phyloP scores from a whole-genome alignment of 306 rosid species.

The Gynostemma pentaphyllum region DNA sequence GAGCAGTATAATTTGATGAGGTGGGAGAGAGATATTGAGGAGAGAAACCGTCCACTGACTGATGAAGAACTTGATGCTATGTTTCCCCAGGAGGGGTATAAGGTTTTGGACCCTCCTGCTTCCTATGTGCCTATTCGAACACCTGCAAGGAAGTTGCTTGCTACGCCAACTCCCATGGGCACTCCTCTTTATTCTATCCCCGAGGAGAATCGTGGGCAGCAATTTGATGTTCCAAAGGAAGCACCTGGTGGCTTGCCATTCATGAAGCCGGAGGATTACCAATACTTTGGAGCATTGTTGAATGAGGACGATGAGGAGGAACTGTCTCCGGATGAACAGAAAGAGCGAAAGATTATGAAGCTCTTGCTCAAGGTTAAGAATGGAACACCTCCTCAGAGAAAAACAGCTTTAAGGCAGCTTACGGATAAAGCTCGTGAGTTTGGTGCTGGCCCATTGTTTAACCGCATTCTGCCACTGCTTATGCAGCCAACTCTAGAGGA shows the following conservation, averaged over 20 bases:
- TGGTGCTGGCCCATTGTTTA: conserved; percentile 71
- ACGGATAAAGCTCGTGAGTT: conserved; percentile 71
- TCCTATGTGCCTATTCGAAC: conserved; percentile 60
- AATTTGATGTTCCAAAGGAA: conserved; percentile 70
- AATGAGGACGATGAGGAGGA: conserved; percentile 65
- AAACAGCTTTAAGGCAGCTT: conserved; percentile 64
- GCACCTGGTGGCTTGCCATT: conserved; percentile 60
- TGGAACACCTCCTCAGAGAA: conserved; percentile 68
- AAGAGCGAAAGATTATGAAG: conserved; percentile 74
- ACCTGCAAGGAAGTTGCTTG: conserved; percentile 62
- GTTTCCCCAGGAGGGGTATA: conserved; percentile 72
- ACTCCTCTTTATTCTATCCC: conserved; percentile 63
- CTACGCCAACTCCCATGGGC: conserved; percentile 58
- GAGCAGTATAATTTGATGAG: conserved; percentile 65
- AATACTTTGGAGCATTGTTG: conserved; percentile 59
- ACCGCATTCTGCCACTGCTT: conserved; percentile 60
- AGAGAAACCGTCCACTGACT: conserved; percentile 59
- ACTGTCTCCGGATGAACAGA: conserved; percentile 60
- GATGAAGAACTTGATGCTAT: conserved; percentile 68
- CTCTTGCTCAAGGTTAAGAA: conserved; percentile 69
- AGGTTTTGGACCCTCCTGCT: conserved; percentile 58
- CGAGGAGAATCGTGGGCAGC: conserved; percentile 72
- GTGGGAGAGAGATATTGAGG: conserved; percentile 80
- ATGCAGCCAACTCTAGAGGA: conserved; percentile 78
- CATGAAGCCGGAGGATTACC: conserved; percentile 74